These are phyloP conservation scores for Trichosporon ovoides DNA, from an alignment of 1,284 basidiomycete species.

Conservation along the genomic window DNA sequence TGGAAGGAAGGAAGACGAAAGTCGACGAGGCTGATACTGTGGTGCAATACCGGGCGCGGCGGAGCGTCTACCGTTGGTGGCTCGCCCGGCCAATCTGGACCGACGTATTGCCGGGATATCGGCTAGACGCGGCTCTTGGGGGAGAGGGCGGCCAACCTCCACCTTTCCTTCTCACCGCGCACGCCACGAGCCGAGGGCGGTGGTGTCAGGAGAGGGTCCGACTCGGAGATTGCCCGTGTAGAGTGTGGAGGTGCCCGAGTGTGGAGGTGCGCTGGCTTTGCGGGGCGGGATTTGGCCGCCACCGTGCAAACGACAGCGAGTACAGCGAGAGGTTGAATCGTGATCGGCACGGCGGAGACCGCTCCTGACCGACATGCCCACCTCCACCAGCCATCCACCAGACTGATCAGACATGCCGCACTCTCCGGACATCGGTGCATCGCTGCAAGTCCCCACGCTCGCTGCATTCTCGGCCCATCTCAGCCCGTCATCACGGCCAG, in stretches of 20 bases:
- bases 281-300: no score
- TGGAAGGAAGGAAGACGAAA: background rate
- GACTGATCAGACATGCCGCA: no score
- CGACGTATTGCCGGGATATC: slow-evolving; percentile 3
- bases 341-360: background rate
- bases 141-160: no score
- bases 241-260: background rate
- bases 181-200: background rate
- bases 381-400: background rate
- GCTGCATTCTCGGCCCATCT: no score
- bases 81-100: background rate
- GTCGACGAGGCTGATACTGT: background rate
- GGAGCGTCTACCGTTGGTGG: background rate
- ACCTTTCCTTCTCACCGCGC: no score
- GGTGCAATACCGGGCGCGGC: slow-evolving; percentile 1
- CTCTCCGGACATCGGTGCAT: no score
- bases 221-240: background rate
- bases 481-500: no score
- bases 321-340: no score
- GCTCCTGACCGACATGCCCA: background rate
- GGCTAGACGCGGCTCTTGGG: background rate
- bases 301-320: no score
- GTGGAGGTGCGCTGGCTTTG: no score
- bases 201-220: background rate
- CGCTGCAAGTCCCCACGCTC: no score